Evolutionary conservation across 2,329 filamentous ascomycete species (phyloP), one percentile per base, ranked within the genome.

Genomic region (Phialophora chinensis): DNA sequence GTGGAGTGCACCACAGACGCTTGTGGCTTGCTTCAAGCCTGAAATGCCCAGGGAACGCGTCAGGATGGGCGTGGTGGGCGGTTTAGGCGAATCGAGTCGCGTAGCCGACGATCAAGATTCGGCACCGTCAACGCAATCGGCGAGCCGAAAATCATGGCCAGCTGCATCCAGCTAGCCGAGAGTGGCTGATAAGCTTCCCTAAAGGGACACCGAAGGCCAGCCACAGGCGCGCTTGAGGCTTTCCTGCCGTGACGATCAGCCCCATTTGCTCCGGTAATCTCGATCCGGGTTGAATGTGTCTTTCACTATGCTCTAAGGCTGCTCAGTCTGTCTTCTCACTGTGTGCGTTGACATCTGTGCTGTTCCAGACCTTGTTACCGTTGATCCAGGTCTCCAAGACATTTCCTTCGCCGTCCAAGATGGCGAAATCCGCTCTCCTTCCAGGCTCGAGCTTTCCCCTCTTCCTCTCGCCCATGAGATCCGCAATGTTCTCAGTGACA

Each of bases 371-470:
- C 70, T 80, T 82, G 52, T 69, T 74, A 6, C 83, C 83, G n/a
- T 72, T 78, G 54, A 84, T 72, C 82, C 83, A 83, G n/a, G 83
- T 85, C 76, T 85, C 78, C 70, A 82, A 67, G 47, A 85, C 81
- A 59, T 80, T 74, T 1, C 80, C 82, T 14, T 76, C 74, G 64
- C 82, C 78, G 69, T 77, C 80, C 68, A 85, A 59, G 17, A 85
- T 79, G 47, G 80, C 80, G 68, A 85, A 78, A 74, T 85, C 83
- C 10, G 82, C 83, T 65, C 79, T 78, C 55, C 80, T 69, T 3
- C 83, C 82, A 66, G 77, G 74, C 68, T 76, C 79, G 63, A 85
- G 69, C 59, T 78, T 77, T 1, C 83, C 82, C 62, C 80, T 77
- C 35, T 74, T 73, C n/a, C 73, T 72, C 68, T 83, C 79, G 20